Base-by-base conservation (phyloP, 805 yeast genomes). In the Ogataea methylovora region DNA sequence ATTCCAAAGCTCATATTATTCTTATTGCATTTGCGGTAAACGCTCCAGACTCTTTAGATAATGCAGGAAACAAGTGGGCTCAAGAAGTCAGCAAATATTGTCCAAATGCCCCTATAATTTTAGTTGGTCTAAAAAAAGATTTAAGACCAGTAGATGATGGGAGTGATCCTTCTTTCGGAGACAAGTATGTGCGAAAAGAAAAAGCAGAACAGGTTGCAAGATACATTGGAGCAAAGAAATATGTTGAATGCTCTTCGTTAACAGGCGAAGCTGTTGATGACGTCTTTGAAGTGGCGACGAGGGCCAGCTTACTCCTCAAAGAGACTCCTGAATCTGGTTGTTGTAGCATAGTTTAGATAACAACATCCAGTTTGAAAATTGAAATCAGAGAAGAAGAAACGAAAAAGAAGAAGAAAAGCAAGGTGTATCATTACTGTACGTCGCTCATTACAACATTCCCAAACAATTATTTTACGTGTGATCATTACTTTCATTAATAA, bases 201-300 rank as follows among this genome's bases (percentile, higher is more conserved):
- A 73, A 71, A 42, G 97, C 83, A 5, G 81, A 79, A 44, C 65
- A 64, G 32, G 82, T 79, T 18, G 94, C 95, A 0, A 69, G 69
- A 36, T 71, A 73, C 36, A 82, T 88, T 26, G 94, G 94, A 4
- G 96, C 96, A 1, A 77, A 81, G 42, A 71, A 66, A 41, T 88
- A 84, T 52, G 60, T 88, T 51, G 96, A 88, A 50, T 85, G 96
- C 52, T 83, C 94, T 31, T 86, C 97, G 1, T 63, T 88, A 44
- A 84, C 95, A 2, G 97, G 97, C 4, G 95, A 85, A 52, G 94
- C 94, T 10, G 97, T 88, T 16, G 96, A 87, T 56, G 94, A 84
- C 51, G 88, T 88, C 2, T 87, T 88, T 55, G 97, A 88, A 58
- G 75, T 76, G 33, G 96, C 97, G 12, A 84, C 95, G 1, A 68